Evolutionary conservation across 2,329 filamentous ascomycete species (phyloP).

Genomic region (Phialophora chinensis): DNA sequence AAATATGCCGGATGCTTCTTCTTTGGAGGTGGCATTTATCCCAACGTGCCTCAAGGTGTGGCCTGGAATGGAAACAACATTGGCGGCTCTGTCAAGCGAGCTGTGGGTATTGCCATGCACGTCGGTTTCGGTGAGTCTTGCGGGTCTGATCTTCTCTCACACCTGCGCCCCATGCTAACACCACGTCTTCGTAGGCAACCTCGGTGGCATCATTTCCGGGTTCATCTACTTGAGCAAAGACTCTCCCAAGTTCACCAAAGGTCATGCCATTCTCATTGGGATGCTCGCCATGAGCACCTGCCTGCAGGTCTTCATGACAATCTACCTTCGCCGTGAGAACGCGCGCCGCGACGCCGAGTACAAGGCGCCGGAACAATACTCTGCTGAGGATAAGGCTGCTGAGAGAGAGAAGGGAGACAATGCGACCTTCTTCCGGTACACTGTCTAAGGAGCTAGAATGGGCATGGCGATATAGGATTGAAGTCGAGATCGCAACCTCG

Average conservation of each 20-base stretch:
- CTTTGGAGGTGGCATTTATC: slow-evolving; percentile 85
- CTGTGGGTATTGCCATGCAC: slow-evolving; percentile 85
- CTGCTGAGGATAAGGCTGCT: slow-evolving; percentile 26
- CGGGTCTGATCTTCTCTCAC: not conserved
- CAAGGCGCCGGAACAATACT: slow-evolving; percentile 26
- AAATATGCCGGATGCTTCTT: slow-evolving; percentile 86
- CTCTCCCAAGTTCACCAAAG: slow-evolving; percentile 63
- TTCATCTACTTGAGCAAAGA: slow-evolving; percentile 74
- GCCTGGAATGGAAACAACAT: slow-evolving; percentile 87
- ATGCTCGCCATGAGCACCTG: slow-evolving; percentile 72
- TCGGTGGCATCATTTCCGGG: slow-evolving; percentile 40
- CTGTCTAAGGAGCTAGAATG: slow-evolving; percentile 13
- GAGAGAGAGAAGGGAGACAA: slow-evolving; percentile 34
- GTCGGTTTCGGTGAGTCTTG: slow-evolving; percentile 84
- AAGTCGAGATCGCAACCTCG: not conserved
- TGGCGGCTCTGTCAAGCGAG: slow-evolving; percentile 87
- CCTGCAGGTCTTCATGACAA: slow-evolving; percentile 56
- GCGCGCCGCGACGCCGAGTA: slow-evolving; percentile 32
- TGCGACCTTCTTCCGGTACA: slow-evolving; percentile 37
- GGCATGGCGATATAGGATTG: not conserved
- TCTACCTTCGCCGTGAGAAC: slow-evolving; percentile 37
- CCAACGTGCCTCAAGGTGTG: slow-evolving; percentile 83
- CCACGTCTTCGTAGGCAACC: slow-evolving; percentile 50
- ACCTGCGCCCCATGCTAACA: not conserved
- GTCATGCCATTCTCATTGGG: slow-evolving; percentile 74